Evolutionary conservation across 2,329 filamentous ascomycete species (phyloP).

Genomic region (Geoglossum cookeanum): DNA sequence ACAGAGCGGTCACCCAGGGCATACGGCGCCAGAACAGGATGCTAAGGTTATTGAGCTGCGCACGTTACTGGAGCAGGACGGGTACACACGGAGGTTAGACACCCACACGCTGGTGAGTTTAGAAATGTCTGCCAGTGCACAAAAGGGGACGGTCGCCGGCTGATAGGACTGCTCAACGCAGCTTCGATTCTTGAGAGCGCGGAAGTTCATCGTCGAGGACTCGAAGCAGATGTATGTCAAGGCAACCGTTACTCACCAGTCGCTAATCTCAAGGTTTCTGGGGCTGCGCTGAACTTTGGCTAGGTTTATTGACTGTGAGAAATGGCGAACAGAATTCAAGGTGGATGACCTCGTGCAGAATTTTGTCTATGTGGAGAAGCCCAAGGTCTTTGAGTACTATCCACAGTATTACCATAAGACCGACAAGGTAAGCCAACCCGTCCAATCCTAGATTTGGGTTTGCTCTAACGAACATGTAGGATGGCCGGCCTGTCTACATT

Average conservation of each 20-base stretch:
- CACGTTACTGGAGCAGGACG: constrained; percentile 62
- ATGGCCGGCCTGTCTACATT: constrained; percentile 92
- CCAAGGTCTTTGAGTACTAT: constrained; percentile 74
- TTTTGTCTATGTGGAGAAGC: constrained; percentile 78
- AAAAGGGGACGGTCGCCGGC: constrained; percentile 8
- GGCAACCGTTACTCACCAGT: not conserved
- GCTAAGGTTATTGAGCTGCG: constrained; percentile 76
- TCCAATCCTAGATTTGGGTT: not conserved
- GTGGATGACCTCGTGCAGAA: constrained; percentile 63
- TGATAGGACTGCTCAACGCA: constrained; percentile 18
- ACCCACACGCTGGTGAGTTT: constrained; percentile 69
- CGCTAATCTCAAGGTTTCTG: not conserved
- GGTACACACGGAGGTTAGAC: constrained; percentile 69
- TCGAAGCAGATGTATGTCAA: constrained; percentile 68
- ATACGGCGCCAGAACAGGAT: constrained; percentile 73
- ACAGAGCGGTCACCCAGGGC: constrained; percentile 65
- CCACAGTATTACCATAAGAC: constrained; percentile 98
- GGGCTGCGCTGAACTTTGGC: not conserved
- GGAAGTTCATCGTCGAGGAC: constrained; percentile 78
- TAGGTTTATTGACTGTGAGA: constrained; percentile 82
- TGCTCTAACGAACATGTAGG: constrained; percentile 31
- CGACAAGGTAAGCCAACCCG: constrained; percentile 40
- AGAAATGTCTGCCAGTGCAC: not conserved
- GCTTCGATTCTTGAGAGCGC: constrained; percentile 79
- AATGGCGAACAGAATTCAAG: constrained; percentile 74